Conservation (phyloP, 129 eudicot genomes). For the Helichrysum umbraculigerum region DNA sequence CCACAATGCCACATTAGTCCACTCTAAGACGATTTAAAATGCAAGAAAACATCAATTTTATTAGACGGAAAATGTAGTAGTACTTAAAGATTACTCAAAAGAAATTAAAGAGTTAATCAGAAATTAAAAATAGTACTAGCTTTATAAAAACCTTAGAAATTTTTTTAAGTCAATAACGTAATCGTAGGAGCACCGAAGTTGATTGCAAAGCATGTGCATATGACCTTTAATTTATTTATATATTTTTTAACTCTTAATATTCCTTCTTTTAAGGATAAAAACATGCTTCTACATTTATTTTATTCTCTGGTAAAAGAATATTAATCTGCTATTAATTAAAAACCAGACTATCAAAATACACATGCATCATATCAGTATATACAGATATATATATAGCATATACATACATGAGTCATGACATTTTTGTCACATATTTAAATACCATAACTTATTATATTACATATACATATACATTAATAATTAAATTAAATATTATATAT, state of each 20-base stretch:
- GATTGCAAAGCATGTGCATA: slow-evolving; percentile 28
- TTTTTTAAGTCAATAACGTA: slow-evolving; percentile 12
- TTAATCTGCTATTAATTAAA: background rate
- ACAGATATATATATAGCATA: too few relatives aligned
- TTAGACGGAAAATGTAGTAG: too few relatives aligned
- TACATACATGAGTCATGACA: background rate
- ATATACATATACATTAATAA: too few relatives aligned
- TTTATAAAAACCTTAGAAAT: too few relatives aligned
- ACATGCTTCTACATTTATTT: slow-evolving; percentile 14
- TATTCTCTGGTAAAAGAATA: slow-evolving; percentile 1
- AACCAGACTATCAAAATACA: background rate
- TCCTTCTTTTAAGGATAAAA: slow-evolving; percentile 25
- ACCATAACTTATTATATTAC: background rate
- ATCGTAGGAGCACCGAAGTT: slow-evolving; percentile 28
- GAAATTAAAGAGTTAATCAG: too few relatives aligned
- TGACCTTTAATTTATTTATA: slow-evolving; percentile 9
- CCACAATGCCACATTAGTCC: too few relatives aligned
- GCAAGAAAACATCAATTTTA: too few relatives aligned
- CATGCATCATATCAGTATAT: background rate
- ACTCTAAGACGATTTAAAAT: too few relatives aligned
- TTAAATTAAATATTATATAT: too few relatives aligned
- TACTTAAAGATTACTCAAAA: too few relatives aligned
- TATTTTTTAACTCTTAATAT: background rate
- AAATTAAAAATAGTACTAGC: too few relatives aligned
- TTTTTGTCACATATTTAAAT: background rate